Evolutionary conservation across 140 eudicot genomes (phyloP).

Genomic region (Stevia rebaudiana): DNA sequence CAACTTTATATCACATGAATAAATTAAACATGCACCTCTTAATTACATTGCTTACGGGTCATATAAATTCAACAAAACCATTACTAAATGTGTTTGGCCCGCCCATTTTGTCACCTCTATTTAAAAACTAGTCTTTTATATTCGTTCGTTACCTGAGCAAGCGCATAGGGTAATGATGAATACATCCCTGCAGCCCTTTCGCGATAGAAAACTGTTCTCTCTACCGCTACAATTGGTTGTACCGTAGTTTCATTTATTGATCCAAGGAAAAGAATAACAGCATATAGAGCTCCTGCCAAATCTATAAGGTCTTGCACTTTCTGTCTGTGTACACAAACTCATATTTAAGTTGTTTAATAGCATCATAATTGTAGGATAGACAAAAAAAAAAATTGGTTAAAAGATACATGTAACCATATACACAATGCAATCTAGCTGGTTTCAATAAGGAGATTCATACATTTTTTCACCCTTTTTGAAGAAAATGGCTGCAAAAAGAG

Average conservation of each 20-base stretch:
- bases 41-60: background rate
- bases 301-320: slow-evolving; percentile 45
- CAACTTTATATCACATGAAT: background rate
- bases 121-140: background rate
- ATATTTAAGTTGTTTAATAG: slow-evolving; percentile 4
- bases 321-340: slow-evolving; percentile 23
- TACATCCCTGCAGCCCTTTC: slow-evolving; percentile 75
- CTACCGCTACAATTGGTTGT: slow-evolving; percentile 50
- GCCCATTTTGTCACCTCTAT: background rate
- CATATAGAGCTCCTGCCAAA: slow-evolving; percentile 45
- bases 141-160: slow-evolving; percentile 42
- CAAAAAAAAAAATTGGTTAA: background rate
- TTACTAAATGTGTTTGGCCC: background rate
- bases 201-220: slow-evolving; percentile 62
- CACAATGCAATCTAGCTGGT: background rate
- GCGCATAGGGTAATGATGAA: slow-evolving; percentile 58
- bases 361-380: background rate
- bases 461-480: slow-evolving; percentile 44
- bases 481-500: slow-evolving; percentile 51
- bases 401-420: background rate
- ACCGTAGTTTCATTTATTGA: slow-evolving; percentile 42
- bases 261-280: slow-evolving; percentile 53
- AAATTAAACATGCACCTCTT: too few relatives aligned
- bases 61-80: background rate
- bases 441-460: slow-evolving; percentile 19